These are phyloP conservation scores for Boletus tylopilopsis DNA, from an alignment of 768 basidiomycete species.

Conservation along the genomic window DNA sequence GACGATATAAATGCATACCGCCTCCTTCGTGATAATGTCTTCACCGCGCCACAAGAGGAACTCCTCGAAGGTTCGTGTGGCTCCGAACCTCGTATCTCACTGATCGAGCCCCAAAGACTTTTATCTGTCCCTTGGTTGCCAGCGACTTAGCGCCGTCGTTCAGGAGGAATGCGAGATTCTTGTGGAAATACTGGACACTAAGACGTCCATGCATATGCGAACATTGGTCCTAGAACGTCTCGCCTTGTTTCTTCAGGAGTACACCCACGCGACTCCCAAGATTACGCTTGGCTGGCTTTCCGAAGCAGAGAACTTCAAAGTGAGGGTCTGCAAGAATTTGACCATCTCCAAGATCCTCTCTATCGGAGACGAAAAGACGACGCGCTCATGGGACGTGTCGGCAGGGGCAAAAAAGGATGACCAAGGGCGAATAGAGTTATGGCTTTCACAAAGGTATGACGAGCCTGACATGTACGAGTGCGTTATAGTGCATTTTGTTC, in stretches of 20 bases:
- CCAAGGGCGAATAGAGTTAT: not conserved
- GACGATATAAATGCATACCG: not conserved
- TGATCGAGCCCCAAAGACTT: not conserved
- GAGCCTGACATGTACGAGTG: constrained; percentile 3
- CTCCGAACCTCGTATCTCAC: not conserved
- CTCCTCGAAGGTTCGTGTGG: not conserved
- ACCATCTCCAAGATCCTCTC: not conserved
- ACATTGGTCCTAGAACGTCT: not conserved
- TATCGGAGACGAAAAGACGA: not conserved
- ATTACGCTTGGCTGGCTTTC: not conserved
- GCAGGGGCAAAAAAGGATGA: not conserved
- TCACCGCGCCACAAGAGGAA: not conserved
- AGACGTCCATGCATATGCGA: not conserved
- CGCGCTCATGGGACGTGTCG: not conserved
- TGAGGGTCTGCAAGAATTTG: not conserved
- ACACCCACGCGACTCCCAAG: not conserved
- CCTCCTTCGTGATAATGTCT: not conserved
- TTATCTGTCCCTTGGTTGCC: not conserved
- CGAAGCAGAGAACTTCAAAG: not conserved
- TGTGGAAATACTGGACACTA: not conserved
- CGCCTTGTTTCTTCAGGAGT: not conserved
- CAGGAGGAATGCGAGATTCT: not conserved
- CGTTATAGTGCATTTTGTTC: not conserved
- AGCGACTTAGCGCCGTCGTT: not conserved
- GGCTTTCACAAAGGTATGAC: not conserved